phyloP scores from a whole-genome alignment of 1,139 yeast species.

The Magnusiomyces magnusii region DNA sequence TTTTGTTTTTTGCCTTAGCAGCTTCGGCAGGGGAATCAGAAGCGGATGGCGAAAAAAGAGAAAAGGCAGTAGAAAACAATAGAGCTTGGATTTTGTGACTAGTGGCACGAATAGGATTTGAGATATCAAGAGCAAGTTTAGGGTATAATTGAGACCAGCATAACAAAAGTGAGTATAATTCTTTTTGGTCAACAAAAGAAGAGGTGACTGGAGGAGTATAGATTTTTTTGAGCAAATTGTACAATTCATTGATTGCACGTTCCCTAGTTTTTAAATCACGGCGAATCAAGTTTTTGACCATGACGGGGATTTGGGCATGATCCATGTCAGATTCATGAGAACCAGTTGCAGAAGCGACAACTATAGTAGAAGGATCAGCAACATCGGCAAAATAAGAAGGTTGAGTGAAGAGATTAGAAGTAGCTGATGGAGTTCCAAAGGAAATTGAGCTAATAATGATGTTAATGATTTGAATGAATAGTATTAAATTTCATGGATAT shows the following conservation, averaged over 20 bases:
- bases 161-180: constrained; percentile 15
- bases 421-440: constrained; percentile 6
- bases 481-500: neutral
- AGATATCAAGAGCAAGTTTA: constrained; percentile 63
- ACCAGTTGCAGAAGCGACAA: neutral
- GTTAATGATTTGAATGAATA: neutral
- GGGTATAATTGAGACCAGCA: constrained; percentile 76
- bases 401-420: constrained; percentile 26
- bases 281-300: constrained; percentile 68
- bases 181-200: neutral
- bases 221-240: constrained; percentile 10
- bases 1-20: neutral
- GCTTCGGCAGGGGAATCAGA: neutral
- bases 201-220: neutral
- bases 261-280: constrained; percentile 80
- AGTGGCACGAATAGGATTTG: constrained; percentile 52
- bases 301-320: constrained; percentile 52
- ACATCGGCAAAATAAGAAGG: constrained; percentile 69
- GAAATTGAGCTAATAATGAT: neutral
- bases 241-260: constrained; percentile 59
- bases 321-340: constrained; percentile 14
- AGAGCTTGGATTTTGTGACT: constrained; percentile 59
- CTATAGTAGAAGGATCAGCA: constrained; percentile 59
- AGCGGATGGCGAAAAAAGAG: neutral
- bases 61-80: neutral